phyloP scores from a whole-genome alignment of 257 asterid species.

The Anisodus acutangulus region DNA sequence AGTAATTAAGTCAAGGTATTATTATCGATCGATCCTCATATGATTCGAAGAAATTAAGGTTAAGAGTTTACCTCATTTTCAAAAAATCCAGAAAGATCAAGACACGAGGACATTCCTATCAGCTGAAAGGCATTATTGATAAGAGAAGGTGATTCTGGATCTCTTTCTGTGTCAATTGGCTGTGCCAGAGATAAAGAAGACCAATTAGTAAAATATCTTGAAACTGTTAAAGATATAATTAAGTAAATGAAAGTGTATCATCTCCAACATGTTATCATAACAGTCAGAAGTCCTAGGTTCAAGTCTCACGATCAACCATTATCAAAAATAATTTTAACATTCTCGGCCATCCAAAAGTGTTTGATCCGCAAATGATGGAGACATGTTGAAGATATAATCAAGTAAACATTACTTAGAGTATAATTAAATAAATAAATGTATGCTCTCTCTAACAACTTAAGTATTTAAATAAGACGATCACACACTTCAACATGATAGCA shows the following conservation, averaged over 20 bases:
- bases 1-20: background rate
- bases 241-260: background rate
- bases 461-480: too few relatives aligned
- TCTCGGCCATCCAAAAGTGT: too few relatives aligned
- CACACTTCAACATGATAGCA: too few relatives aligned
- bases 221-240: background rate
- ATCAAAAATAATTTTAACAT: too few relatives aligned
- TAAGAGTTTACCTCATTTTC: conserved; percentile 68
- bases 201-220: conserved; percentile 1
- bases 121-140: conserved; percentile 83
- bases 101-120: conserved; percentile 89
- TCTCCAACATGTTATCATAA: too few relatives aligned
- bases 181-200: conserved; percentile 16
- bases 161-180: conserved; percentile 58
- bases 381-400: too few relatives aligned
- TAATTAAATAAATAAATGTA: too few relatives aligned
- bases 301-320: too few relatives aligned
- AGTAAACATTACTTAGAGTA: too few relatives aligned
- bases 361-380: too few relatives aligned
- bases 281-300: too few relatives aligned
- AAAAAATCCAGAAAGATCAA: conserved; percentile 92
- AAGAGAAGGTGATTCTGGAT: conserved; percentile 55
- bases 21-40: background rate
- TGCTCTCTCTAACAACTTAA: too few relatives aligned
- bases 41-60: background rate